Evolutionary conservation across 805 yeast species (phyloP).

Genomic region (Babjeviella inositovora): DNA sequence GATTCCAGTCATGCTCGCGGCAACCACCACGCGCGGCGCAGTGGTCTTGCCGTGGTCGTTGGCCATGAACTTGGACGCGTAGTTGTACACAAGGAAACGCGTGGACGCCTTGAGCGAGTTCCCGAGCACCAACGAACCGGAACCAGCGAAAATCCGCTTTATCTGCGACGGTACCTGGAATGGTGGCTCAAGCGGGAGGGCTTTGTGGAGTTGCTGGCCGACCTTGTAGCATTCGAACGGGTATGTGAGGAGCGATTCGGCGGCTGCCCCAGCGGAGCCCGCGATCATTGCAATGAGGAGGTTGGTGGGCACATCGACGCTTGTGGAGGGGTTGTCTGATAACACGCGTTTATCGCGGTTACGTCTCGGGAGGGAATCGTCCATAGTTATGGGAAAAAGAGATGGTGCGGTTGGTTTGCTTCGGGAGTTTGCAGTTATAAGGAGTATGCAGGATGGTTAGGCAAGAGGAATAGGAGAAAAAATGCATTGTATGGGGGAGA

Average conservation of each 20-base stretch:
- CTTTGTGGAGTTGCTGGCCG: constrained; percentile 39
- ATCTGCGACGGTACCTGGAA: constrained; percentile 11
- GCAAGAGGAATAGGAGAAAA: too few species aligned
- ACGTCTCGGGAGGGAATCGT: too few species aligned
- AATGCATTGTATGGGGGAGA: too few species aligned
- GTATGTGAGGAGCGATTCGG: constrained; percentile 46
- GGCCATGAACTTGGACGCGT: constrained; percentile 53
- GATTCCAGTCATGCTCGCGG: constrained; percentile 68
- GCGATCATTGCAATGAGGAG: constrained; percentile 41
- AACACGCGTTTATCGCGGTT: too few species aligned
- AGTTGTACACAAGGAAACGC: constrained; percentile 61
- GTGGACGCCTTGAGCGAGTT: constrained; percentile 58
- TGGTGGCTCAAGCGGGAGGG: constrained; percentile 10
- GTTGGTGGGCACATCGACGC: too few species aligned
- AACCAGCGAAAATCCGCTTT: constrained; percentile 35
- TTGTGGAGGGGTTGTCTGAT: too few species aligned
- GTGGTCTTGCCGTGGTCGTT: constrained; percentile 41
- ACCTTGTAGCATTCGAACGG: constrained; percentile 64
- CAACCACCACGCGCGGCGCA: constrained; percentile 71
- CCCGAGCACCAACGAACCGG: constrained; percentile 64
- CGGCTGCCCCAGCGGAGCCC: constrained; percentile 47
- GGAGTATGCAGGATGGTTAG: too few species aligned
- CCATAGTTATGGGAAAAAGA: too few species aligned
- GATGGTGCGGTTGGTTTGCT: too few species aligned
- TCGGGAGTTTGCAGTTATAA: too few species aligned